phyloP scores from a whole-genome alignment of 2,329 filamentous ascomycete species.

The Dothideomycetes sp. region DNA sequence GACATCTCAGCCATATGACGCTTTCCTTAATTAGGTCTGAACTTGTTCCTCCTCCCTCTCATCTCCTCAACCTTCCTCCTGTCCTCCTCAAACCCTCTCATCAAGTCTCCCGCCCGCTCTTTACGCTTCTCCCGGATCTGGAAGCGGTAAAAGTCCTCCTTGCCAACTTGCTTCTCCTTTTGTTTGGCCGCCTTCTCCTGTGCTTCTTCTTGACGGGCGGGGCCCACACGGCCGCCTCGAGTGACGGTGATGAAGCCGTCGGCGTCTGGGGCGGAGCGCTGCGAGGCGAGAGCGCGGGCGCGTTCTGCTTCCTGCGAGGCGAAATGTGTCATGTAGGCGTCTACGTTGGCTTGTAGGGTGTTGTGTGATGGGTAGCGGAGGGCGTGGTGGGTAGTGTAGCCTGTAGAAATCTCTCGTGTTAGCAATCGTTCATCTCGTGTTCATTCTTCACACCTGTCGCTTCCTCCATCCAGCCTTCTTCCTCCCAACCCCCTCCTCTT shows the following conservation, averaged over 20 bases:
- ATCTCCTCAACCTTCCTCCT: slow-evolving; percentile 59
- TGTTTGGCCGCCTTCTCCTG: slow-evolving; percentile 52
- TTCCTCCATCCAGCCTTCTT: background rate
- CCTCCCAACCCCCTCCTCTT: too few species aligned
- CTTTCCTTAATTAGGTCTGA: slow-evolving; percentile 34
- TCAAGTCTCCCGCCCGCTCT: slow-evolving; percentile 56
- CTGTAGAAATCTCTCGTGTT: slow-evolving; percentile 19
- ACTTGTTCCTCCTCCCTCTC: slow-evolving; percentile 54
- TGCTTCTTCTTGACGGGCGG: slow-evolving; percentile 62
- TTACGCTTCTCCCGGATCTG: slow-evolving; percentile 72
- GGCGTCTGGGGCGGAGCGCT: slow-evolving; percentile 74
- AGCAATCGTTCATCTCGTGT: background rate
- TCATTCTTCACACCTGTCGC: background rate
- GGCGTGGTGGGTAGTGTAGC: slow-evolving; percentile 53
- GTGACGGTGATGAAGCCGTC: slow-evolving; percentile 94
- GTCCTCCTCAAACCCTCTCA: slow-evolving; percentile 68
- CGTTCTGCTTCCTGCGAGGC: slow-evolving; percentile 54
- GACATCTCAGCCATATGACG: too few species aligned
- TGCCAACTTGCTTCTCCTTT: slow-evolving; percentile 49
- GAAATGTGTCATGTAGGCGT: slow-evolving; percentile 80
- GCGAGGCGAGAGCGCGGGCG: slow-evolving; percentile 48
- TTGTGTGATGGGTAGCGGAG: slow-evolving; percentile 59
- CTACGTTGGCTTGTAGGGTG: slow-evolving; percentile 61
- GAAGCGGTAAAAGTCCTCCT: slow-evolving; percentile 73
- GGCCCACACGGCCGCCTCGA: slow-evolving; percentile 61